Evolutionary conservation across 2,329 filamentous ascomycete species (phyloP).

Genomic region (Aspergillus sp.): DNA sequence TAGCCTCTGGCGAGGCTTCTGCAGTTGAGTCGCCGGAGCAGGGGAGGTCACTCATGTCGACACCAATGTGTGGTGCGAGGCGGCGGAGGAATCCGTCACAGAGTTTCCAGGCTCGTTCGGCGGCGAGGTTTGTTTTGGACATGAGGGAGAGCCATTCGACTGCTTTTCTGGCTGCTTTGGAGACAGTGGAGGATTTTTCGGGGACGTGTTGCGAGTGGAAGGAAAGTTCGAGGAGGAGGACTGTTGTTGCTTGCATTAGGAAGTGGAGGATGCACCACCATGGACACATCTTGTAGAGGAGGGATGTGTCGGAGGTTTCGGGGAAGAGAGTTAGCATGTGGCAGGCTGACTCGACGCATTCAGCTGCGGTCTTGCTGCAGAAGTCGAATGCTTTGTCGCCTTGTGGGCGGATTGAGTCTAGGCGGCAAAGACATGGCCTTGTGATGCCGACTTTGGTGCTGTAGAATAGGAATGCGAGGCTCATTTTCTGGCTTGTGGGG

Average conservation of each 20-base stretch:
- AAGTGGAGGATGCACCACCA: constrained; percentile 43
- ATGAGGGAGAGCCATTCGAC: constrained; percentile 28
- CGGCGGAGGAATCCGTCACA: constrained; percentile 31
- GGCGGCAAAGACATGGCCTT: constrained; percentile 37
- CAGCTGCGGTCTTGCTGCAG: constrained; percentile 31
- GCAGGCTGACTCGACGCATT: constrained; percentile 39
- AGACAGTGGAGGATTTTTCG: constrained; percentile 31
- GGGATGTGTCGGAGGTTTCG: constrained; percentile 29
- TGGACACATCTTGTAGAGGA: constrained; percentile 32
- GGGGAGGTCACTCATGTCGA: constrained; percentile 24
- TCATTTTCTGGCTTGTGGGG: constrained; percentile 30
- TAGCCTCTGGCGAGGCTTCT: constrained; percentile 11
- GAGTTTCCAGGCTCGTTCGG: constrained; percentile 28
- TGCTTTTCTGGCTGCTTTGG: constrained; percentile 29
- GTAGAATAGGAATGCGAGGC: constrained; percentile 38
- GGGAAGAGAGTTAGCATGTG: constrained; percentile 36
- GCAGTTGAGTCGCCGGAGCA: constrained; percentile 18
- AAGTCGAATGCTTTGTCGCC: constrained; percentile 30
- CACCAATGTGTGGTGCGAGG: constrained; percentile 26
- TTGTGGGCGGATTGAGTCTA: constrained; percentile 27
- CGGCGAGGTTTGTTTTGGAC: constrained; percentile 23
- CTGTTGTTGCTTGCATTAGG: constrained; percentile 38
- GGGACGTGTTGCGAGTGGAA: constrained; percentile 39
- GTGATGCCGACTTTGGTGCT: constrained; percentile 38
- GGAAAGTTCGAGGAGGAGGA: constrained; percentile 39